phyloP scores from a whole-genome alignment of 768 basidiomycete genomes.

The Boletus rex-veris region DNA sequence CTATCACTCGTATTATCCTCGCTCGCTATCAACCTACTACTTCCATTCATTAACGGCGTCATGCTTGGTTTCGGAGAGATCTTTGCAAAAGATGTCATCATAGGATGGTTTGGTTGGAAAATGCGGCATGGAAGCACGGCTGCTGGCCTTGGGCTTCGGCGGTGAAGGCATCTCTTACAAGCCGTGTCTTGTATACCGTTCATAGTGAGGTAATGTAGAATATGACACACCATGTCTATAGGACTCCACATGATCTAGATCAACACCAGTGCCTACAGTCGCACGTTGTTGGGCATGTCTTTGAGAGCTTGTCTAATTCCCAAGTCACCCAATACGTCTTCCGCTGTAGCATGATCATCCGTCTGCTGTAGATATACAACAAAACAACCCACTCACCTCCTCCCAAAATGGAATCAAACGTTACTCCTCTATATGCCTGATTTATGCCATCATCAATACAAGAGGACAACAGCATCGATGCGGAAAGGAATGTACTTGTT shows the following conservation, averaged over 20 bases:
- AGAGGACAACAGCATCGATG: conserved; percentile 12
- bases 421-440: conserved; percentile 16
- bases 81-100: conserved; percentile 76
- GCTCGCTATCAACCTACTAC: conserved; percentile 76
- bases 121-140: conserved; percentile 21
- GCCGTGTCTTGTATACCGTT: not conserved
- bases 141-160: conserved; percentile 25
- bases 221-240: not conserved
- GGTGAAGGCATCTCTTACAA: conserved; percentile 6
- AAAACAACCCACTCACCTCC: conserved; percentile 9
- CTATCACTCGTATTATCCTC: conserved; percentile 66
- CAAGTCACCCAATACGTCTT: conserved; percentile 56
- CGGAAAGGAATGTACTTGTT: conserved; percentile 51
- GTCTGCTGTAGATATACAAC: not conserved
- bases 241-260: not conserved
- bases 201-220: not conserved
- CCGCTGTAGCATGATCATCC: conserved; percentile 33
- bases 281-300: conserved; percentile 49
- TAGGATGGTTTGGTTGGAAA: conserved; percentile 49
- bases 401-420: conserved; percentile 28
- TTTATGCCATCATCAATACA: not conserved
- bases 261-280: conserved; percentile 32
- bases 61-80: conserved; percentile 98
- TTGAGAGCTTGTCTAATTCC: conserved; percentile 59
- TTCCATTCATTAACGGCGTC: conserved; percentile 91